Percentiles rank a stretch among this genome's conserved stretches.
Evolutionary conservation across 169 alveolate species (phyloP).

Genomic region (Toxoplasma gondii): DNA sequence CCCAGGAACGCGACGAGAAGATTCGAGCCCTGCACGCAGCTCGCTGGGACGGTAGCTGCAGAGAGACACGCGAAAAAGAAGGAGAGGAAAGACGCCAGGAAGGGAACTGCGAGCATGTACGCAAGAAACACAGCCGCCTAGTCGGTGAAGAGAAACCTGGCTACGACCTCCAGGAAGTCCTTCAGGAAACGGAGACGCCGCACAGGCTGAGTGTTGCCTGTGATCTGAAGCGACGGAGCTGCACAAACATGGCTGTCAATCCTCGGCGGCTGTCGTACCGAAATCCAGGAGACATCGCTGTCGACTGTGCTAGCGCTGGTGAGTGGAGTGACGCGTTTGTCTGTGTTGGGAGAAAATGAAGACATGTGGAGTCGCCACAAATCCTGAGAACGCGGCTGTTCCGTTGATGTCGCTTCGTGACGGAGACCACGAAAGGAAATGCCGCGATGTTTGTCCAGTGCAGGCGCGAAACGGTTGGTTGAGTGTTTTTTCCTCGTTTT

Average conservation of each 20-base stretch:
- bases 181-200: constrained; percentile 3
- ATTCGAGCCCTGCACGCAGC: not conserved
- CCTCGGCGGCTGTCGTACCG: constrained; percentile 14
- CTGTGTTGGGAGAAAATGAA: not conserved
- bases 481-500: no score
- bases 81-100: not conserved
- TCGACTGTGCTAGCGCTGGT: constrained; percentile 26
- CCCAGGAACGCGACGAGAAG: not conserved
- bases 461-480: no score
- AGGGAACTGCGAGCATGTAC: not conserved
- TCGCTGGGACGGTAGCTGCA: not conserved
- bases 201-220: constrained; percentile 33
- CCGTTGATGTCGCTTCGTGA: no score
- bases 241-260: not conserved
- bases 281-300: constrained; percentile 9
- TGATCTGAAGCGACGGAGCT: constrained; percentile 15
- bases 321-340: not conserved
- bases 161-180: not conserved
- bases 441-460: no score
- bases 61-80: not conserved
- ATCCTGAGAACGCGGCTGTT: no score
- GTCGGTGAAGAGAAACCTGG: not conserved
- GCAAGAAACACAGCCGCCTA: not conserved
- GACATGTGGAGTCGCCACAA: not conserved
- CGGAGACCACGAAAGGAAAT: no score